phyloP scores from a whole-genome alignment of 1,284 basidiomycete species.

The Pseudomicrostroma phylloplanum region DNA sequence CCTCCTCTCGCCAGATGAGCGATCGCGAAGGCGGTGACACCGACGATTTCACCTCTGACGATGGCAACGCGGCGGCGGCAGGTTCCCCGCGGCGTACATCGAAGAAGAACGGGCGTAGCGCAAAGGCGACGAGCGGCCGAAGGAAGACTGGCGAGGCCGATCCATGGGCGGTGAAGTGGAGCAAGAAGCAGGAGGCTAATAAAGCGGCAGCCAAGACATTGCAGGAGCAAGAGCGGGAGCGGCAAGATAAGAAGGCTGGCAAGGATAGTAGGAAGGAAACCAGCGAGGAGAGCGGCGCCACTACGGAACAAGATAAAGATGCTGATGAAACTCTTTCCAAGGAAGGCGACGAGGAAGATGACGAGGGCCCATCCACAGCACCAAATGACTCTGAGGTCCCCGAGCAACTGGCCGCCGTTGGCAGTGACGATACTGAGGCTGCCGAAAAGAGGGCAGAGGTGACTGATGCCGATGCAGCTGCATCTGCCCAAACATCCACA shows the following conservation, averaged over 20 bases:
- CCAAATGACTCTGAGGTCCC: no score
- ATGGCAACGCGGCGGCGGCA: slow-evolving; percentile 3
- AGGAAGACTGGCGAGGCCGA: slow-evolving; percentile 15
- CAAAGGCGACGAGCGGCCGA: slow-evolving; percentile 9
- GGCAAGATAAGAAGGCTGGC: neutral
- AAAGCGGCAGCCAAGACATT: neutral
- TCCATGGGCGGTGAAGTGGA: slow-evolving; percentile 18
- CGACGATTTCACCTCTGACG: neutral
- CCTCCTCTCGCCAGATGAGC: no score
- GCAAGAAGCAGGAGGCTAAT: slow-evolving; percentile 18
- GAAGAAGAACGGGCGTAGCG: slow-evolving; percentile 13
- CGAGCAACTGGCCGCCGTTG: no score
- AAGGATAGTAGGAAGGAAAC: neutral
- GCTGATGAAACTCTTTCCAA: neutral
- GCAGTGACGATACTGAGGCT: no score
- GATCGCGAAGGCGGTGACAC: no score
- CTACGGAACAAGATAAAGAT: slow-evolving; percentile 10
- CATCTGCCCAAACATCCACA: no score
- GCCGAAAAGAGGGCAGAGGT: no score
- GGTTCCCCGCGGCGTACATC: slow-evolving; percentile 13
- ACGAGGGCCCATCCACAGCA: no score
- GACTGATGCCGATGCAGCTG: no score
- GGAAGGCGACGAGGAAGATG: no score
- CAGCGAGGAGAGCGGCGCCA: slow-evolving; percentile 7
- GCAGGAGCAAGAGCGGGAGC: slow-evolving; percentile 2